phyloP scores from a whole-genome alignment of 2,329 filamentous ascomycete genomes.

The Fusarium albidum region DNA sequence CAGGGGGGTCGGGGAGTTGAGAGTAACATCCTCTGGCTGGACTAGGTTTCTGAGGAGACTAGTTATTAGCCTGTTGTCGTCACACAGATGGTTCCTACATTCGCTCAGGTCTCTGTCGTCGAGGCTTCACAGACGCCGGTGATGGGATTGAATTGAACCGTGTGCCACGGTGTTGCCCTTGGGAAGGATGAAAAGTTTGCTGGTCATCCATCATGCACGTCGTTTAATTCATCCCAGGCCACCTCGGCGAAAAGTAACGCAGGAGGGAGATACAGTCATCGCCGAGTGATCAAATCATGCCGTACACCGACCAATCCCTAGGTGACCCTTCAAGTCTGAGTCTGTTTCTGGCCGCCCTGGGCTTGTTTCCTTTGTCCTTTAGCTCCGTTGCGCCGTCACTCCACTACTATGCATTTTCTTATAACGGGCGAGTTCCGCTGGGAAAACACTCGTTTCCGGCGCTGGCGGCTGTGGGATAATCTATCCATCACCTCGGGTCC shows the following conservation, averaged over 20 bases:
- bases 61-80: too few relatives aligned
- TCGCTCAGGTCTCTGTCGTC: too few relatives aligned
- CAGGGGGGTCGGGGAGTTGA: too few relatives aligned
- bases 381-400: constrained; percentile 37
- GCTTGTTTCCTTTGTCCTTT: constrained; percentile 2
- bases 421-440: constrained; percentile 1
- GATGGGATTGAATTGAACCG: too few relatives aligned
- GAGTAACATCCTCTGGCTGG: too few relatives aligned
- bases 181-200: too few relatives aligned
- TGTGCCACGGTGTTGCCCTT: too few relatives aligned
- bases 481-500: neutral
- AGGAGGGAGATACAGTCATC: neutral
- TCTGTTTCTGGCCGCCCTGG: constrained; percentile 1
- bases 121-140: too few relatives aligned
- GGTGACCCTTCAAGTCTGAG: neutral
- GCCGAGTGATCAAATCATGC: neutral
- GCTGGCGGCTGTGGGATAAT: neutral
- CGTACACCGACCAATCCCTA: neutral
- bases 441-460: constrained; percentile 20
- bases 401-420: constrained; percentile 39
- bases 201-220: neutral
- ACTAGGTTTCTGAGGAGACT: too few relatives aligned
- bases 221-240: constrained; percentile 4
- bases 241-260: neutral
- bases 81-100: too few relatives aligned